phyloP scores from a whole-genome alignment of 305 asterid genomes.

The Stenogyne calaminthoides region DNA sequence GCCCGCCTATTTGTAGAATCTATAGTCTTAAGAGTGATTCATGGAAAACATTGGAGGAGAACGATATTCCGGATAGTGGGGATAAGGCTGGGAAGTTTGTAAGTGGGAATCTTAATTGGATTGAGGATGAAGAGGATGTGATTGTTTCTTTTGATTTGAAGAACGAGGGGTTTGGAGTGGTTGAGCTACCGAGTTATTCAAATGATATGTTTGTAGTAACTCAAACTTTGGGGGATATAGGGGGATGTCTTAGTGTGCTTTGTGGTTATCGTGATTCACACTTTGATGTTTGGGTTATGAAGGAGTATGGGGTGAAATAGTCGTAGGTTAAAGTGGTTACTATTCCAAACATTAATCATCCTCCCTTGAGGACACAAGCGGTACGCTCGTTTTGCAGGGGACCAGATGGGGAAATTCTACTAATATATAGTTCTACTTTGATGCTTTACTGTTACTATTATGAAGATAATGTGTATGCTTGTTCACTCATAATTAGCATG shows the following conservation, averaged over 20 bases:
- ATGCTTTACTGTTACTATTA: constrained; percentile 20
- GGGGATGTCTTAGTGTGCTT: constrained; percentile 37
- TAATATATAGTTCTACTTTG: constrained; percentile 11
- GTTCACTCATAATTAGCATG: neutral
- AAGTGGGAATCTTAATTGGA: constrained; percentile 54
- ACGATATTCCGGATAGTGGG: neutral
- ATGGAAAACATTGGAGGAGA: constrained; percentile 35
- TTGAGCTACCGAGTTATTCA: constrained; percentile 25
- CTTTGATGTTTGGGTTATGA: constrained; percentile 43
- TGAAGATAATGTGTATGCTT: neutral
- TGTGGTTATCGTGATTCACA: constrained; percentile 1
- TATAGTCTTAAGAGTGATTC: constrained; percentile 38
- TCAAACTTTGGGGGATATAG: constrained; percentile 31
- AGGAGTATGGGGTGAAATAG: constrained; percentile 39
- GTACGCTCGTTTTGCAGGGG: neutral
- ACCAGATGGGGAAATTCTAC: constrained; percentile 30
- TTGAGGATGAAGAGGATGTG: neutral
- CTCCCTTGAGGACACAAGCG: neutral
- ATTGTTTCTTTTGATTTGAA: constrained; percentile 34
- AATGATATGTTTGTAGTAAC: neutral
- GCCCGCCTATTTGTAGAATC: constrained; percentile 4
- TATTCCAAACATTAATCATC: neutral
- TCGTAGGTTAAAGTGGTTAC: constrained; percentile 36
- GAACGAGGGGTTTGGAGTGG: constrained; percentile 28
- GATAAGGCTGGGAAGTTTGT: constrained; percentile 36